Evolutionary conservation across 129 eudicot genomes (phyloP), one percentile per base, ranked within the genome.

Genomic region (Rutidosis leptorrhynchoides): DNA sequence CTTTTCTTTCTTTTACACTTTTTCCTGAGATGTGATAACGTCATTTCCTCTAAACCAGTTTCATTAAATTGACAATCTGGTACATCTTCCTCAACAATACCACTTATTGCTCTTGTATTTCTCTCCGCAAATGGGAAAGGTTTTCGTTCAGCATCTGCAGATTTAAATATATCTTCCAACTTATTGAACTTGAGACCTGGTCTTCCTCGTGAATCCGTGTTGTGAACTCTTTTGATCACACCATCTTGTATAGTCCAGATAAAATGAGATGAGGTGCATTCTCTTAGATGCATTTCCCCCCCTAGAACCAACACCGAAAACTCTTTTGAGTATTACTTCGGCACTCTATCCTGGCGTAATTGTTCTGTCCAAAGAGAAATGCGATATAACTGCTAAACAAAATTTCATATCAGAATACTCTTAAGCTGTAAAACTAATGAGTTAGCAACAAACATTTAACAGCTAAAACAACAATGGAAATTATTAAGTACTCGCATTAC

Each of bases 1-100:
- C 88, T 81, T 75, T 81, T 91, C 82, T 79, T 87, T 53, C 73
- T 58, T 67, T 54, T 77, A 64, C 73, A 80, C 24, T 49, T 77
- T 16, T 81, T 56, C 68, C 54, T 73, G 4, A 91, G 75, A 68
- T 87, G 88, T 43, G 80, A 77, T 35, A 87, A 71, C 19, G 96
- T 91, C 60, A 81, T 72, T 26, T 73, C 49, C 46, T 72, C 83
- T 27, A 45, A 51, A 60, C 5, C 49, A 20, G 42, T 52, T 57
- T 82, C 89, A 45, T 77, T 79, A 25, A 60, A 62, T 5, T 57
- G 78, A 63, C 60, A 30, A 17, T 26, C 58, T 48, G 27, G 54
- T 59, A 65, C 72, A 70, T 62, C 67, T 21, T 60, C 69, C 65
- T 43, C 60, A 55, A 15, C 52, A 57, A 19, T 49, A 62, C 58